Conservation (phyloP, 768 basidiomycete species). For the Amanita polypyramis region DNA sequence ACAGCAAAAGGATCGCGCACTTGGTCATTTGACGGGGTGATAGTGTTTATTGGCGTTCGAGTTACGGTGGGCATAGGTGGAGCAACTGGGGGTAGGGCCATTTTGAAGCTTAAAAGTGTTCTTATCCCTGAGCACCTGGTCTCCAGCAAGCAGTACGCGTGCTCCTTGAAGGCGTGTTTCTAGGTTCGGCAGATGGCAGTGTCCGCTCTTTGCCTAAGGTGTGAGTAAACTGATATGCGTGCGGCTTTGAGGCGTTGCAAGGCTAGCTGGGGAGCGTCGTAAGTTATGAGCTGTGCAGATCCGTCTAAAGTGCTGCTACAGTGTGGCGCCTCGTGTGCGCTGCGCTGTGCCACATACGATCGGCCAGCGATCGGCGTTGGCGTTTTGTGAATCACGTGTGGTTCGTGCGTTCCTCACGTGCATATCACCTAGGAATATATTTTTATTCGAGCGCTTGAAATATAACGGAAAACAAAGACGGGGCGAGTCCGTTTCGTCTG, state of each 20-base stretch:
- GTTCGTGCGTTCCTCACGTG: slow-evolving; percentile 14
- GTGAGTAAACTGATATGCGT: neutral
- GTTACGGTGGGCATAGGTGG: slow-evolving; percentile 28
- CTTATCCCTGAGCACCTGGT: slow-evolving; percentile 6
- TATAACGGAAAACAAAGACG: too few relatives aligned
- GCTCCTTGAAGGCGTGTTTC: neutral
- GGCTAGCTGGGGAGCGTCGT: neutral
- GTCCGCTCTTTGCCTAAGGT: neutral
- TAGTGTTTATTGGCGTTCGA: slow-evolving; percentile 28
- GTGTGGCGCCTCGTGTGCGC: too few relatives aligned
- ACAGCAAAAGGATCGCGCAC: slow-evolving; percentile 26
- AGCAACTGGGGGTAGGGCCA: slow-evolving; percentile 27
- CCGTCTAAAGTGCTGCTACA: too few relatives aligned
- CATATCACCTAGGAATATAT: too few relatives aligned
- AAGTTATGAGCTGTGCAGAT: too few relatives aligned
- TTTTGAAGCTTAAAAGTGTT: neutral
- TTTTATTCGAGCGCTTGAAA: too few relatives aligned
- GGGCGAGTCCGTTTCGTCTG: too few relatives aligned
- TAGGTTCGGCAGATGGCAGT: neutral
- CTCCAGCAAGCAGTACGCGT: neutral
- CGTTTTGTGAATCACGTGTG: slow-evolving; percentile 2
- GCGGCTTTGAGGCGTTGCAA: neutral
- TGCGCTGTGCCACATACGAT: too few relatives aligned
- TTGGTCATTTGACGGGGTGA: slow-evolving; percentile 64
- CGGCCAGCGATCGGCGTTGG: too few relatives aligned